Conservation (phyloP, 2,329 filamentous ascomycete species). For the Claviceps capensis region DNA sequence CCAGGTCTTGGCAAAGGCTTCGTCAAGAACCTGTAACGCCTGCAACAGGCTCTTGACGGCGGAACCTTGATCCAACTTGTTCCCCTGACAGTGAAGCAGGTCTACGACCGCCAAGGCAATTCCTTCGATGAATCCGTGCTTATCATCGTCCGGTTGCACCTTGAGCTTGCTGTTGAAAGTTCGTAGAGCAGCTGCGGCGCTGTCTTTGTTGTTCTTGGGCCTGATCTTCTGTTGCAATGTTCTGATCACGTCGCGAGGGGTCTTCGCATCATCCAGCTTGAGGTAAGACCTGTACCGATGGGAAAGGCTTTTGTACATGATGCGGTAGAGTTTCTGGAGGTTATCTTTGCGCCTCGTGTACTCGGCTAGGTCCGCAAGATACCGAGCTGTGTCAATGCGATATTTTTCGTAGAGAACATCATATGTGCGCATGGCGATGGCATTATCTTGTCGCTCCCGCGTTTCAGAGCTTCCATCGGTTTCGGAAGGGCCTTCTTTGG, state of each 20-base stretch:
- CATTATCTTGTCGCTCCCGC: conserved; percentile 3
- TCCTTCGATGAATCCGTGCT: conserved; percentile 3
- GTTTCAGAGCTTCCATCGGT: conserved; percentile 3
- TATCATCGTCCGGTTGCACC: conserved; percentile 3
- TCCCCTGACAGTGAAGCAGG: conserved; percentile 3
- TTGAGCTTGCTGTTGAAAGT: conserved; percentile 1
- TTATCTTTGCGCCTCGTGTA: conserved; percentile 3
- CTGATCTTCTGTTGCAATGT: conserved; percentile 1
- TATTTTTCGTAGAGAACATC: conserved; percentile 6
- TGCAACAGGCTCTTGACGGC: conserved; percentile 1
- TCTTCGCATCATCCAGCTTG: conserved; percentile 3
- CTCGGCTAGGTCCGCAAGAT: conserved; percentile 1
- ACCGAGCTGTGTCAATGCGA: conserved; percentile 5
- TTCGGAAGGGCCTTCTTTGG: background rate
- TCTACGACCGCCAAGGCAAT: conserved; percentile 4
- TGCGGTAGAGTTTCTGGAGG: conserved; percentile 4
- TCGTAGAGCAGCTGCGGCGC: background rate
- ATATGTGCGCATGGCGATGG: conserved; percentile 4
- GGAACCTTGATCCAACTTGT: conserved; percentile 2
- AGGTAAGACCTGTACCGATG: conserved; percentile 5
- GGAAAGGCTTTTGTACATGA: conserved; percentile 5
- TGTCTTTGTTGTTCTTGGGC: background rate
- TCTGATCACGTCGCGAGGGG: conserved; percentile 6
- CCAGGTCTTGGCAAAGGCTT: conserved; percentile 2
- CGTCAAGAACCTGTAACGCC: conserved; percentile 3